Evolutionary conservation across 2,329 filamentous ascomycete species (phyloP).

Genomic region (Talaromyces sp.): DNA sequence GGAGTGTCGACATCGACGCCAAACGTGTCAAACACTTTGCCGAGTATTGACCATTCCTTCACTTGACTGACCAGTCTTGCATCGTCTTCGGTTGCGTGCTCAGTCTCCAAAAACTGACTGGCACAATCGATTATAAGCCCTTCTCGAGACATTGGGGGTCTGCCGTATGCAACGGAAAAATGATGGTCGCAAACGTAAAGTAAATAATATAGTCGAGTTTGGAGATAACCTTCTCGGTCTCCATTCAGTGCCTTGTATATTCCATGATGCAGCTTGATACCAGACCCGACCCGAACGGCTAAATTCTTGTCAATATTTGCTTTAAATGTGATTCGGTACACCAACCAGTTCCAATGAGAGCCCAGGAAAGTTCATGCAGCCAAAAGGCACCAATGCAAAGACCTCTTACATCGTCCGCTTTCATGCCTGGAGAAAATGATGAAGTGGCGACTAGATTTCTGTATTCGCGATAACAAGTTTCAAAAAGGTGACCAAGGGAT

Average conservation of each 20-base stretch:
- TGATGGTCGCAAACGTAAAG: constrained; percentile 37
- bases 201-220: constrained; percentile 28
- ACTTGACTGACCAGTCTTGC: constrained; percentile 31
- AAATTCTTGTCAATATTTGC: background rate
- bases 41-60: constrained; percentile 27
- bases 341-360: constrained; percentile 14
- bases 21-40: constrained; percentile 28
- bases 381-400: constrained; percentile 48
- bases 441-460: constrained; percentile 39
- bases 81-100: constrained; percentile 29
- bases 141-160: constrained; percentile 32
- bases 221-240: constrained; percentile 18
- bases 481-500: constrained; percentile 23
- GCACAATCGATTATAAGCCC: constrained; percentile 26
- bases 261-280: constrained; percentile 21
- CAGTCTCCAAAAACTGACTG: constrained; percentile 22
- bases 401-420: constrained; percentile 43
- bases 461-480: constrained; percentile 40
- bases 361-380: constrained; percentile 41
- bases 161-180: constrained; percentile 32
- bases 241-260: constrained; percentile 20
- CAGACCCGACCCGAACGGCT: constrained; percentile 20
- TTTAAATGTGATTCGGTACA: background rate
- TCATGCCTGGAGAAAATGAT: constrained; percentile 42
- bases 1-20: constrained; percentile 27